phyloP scores from a whole-genome alignment of 2,329 filamentous ascomycete genomes.

The Aureobasidium mangrovei region DNA sequence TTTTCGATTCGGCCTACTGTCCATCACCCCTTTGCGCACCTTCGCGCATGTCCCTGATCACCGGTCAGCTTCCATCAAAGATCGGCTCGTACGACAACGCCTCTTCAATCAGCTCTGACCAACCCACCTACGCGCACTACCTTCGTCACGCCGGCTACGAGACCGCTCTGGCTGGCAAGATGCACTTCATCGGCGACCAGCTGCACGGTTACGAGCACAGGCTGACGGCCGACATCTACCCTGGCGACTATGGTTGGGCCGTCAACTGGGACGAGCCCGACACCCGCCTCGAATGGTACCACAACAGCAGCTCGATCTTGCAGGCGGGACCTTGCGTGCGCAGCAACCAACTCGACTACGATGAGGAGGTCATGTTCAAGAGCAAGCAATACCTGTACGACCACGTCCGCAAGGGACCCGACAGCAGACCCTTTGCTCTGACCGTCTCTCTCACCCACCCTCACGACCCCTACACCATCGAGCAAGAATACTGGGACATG shows the following conservation, averaged over 20 bases:
- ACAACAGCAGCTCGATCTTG: constrained; percentile 88
- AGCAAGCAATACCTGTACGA: constrained; percentile 85
- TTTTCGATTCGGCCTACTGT: constrained; percentile 92
- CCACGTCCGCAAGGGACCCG: constrained; percentile 69
- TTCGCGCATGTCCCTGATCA: constrained; percentile 90
- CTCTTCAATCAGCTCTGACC: constrained; percentile 70
- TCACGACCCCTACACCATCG: constrained; percentile 91
- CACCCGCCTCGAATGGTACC: constrained; percentile 83
- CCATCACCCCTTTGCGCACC: constrained; percentile 88
- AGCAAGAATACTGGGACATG: constrained; percentile 84
- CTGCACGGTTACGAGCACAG: constrained; percentile 88
- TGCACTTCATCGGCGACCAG: constrained; percentile 95
- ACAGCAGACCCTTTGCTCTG: constrained; percentile 71
- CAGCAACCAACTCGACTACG: constrained; percentile 92
- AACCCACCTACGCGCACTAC: constrained; percentile 89
- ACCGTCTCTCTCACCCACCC: constrained; percentile 91
- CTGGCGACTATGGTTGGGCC: constrained; percentile 86
- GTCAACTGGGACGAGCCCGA: constrained; percentile 92
- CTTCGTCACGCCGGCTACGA: constrained; percentile 77
- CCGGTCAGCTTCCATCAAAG: constrained; percentile 80
- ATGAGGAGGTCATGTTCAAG: constrained; percentile 92
- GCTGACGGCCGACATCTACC: constrained; percentile 92
- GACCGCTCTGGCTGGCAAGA: constrained; percentile 86
- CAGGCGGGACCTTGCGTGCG: constrained; percentile 82
- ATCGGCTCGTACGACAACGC: constrained; percentile 92